Base-by-base conservation (phyloP, 2,329 filamentous ascomycete genomes). In the Tolypocladium sp. region DNA sequence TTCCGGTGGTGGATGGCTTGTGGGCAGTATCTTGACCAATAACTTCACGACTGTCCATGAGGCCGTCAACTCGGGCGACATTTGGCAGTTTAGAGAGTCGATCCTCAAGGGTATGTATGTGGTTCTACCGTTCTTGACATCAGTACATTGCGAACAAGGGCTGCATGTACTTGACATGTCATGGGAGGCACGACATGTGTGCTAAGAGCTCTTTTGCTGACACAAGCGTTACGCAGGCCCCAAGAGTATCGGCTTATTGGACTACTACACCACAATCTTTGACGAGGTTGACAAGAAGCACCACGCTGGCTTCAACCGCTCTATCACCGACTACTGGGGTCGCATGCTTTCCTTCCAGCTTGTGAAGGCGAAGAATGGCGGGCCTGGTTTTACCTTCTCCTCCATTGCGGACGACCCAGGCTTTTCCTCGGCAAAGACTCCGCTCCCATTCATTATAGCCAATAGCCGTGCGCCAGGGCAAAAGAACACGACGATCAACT, bases 321-420 rank as follows among this genome's bases (percentile, higher is more conserved):
- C 90, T 10, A 80, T 96, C 60, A 96, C 92, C 0, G 92, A 97
- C 75, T 91, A 91, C 72, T 96, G 91, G 88, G 90, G 89, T 35
- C 87, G 92, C 59, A 90, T 90, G 54, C 80, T 96, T n/a, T 87
- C 87, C 1, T 95, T 88, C 73, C 92, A 96, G 75, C 82, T 96
- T 54, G 82, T 96, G 69, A 89, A 93, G 69, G 89, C 84, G 7
- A 81, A 80, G 1, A 75, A 89, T 61, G 92, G 92, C 42, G 92
- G 90, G 0, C 84, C 88, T 17, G 79, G 77, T 17, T 92, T 88
- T 68, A 96, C 92, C 4, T 96, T 87, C 76, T 95, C 91, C 3
- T 94, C 90, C 4, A 77, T 79, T 65, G 76, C 71, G 74, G 65
- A 76, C 46, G 70, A 80, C 58, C 69, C 72, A 52, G 65, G 70